These are phyloP conservation scores for Coemansia sp. DNA, from an alignment of 192 early-diverging fungal genomes.

Conservation along the genomic window DNA sequence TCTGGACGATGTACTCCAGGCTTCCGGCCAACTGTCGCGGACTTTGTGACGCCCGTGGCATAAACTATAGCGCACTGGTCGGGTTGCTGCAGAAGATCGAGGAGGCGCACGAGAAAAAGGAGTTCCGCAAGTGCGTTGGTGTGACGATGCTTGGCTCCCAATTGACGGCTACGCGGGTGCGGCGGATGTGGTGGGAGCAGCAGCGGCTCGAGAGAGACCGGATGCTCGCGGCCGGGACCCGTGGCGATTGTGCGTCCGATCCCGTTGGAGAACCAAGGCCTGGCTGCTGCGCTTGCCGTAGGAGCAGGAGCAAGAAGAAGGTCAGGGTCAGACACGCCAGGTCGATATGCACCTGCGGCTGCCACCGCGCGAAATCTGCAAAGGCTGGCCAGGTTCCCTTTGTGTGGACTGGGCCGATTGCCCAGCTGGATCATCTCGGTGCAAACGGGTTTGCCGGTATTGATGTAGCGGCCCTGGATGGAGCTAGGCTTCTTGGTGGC, in stretches of 20 bases:
- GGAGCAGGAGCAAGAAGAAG: not conserved
- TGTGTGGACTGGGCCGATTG: constrained; percentile 30
- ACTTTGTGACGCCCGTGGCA: constrained; percentile 58
- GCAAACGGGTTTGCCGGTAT: not conserved
- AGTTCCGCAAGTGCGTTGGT: constrained; percentile 48
- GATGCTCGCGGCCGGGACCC: not conserved
- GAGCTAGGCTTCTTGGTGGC: constrained; percentile 3
- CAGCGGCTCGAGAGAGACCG: not conserved
- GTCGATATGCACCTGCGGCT: not conserved
- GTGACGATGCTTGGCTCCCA: constrained; percentile 26
- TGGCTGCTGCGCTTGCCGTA: not conserved
- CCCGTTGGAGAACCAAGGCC: not conserved
- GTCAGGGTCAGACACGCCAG: not conserved
- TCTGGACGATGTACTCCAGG: constrained; percentile 48
- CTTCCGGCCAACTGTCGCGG: constrained; percentile 31
- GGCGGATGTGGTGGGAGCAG: constrained; percentile 30
- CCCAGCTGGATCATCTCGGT: not conserved
- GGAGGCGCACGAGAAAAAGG: constrained; percentile 54
- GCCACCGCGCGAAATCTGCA: not conserved
- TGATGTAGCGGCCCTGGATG: constrained; percentile 5
- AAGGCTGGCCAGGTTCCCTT: constrained; percentile 17
- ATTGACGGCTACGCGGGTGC: constrained; percentile 22
- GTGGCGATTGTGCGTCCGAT: too few relatives aligned
- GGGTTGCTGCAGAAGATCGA: constrained; percentile 53
- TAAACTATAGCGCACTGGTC: constrained; percentile 50